Evolutionary conservation across 2,329 filamentous ascomycete genomes (phyloP).

Genomic region (Magnaporthiopsis incrustans): DNA sequence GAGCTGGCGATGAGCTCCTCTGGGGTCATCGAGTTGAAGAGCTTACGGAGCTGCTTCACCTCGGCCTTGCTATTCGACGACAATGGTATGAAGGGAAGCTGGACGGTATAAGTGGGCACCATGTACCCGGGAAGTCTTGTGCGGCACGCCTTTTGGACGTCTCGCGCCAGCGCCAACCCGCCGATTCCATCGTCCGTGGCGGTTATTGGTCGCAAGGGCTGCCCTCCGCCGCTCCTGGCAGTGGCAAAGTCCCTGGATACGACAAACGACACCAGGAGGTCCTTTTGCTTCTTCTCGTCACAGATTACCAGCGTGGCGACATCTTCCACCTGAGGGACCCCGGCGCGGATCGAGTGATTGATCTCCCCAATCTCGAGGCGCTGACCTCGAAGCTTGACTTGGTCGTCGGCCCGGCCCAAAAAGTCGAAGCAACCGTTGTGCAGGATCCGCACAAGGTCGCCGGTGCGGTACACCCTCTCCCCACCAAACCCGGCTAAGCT

Average conservation of each 20-base stretch:
- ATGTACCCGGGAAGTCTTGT: constrained; percentile 73
- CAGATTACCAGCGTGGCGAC: constrained; percentile 66
- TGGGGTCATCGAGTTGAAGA: constrained; percentile 56
- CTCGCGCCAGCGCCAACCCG: constrained; percentile 30
- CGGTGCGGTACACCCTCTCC: constrained; percentile 74
- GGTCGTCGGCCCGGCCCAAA: constrained; percentile 78
- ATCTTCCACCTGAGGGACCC: constrained; percentile 51
- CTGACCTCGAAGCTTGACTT: constrained; percentile 86
- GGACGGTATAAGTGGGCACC: constrained; percentile 79
- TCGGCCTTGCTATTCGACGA: constrained; percentile 90
- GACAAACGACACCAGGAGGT: constrained; percentile 75
- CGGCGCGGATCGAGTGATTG: constrained; percentile 68
- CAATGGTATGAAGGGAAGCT: constrained; percentile 63
- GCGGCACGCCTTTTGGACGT: constrained; percentile 56
- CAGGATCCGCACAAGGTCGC: constrained; percentile 76
- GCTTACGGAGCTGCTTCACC: constrained; percentile 53
- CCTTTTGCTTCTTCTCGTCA: constrained; percentile 68
- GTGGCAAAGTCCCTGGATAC: constrained; percentile 19
- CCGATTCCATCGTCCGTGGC: constrained; percentile 17
- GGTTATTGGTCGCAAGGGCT: neutral
- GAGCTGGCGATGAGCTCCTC: constrained; percentile 31
- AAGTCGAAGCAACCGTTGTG: constrained; percentile 81
- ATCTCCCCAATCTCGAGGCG: constrained; percentile 87
- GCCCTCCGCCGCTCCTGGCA: neutral
- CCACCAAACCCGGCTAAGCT: constrained; percentile 39